phyloP scores from a whole-genome alignment of 192 early-diverging fungal species.

The Coemansia sp. region DNA sequence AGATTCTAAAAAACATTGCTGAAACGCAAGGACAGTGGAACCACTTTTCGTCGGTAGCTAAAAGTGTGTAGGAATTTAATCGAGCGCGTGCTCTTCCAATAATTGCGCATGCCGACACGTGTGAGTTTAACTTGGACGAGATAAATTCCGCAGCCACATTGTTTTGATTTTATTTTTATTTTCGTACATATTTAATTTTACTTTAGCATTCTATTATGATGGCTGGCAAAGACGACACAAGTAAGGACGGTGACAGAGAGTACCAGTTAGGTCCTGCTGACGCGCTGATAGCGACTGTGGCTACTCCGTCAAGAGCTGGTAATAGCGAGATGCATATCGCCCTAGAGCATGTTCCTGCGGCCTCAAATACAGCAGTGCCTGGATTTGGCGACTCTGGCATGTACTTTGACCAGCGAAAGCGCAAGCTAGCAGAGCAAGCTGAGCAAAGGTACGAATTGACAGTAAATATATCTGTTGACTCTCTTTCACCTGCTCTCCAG shows the following conservation, averaged over 20 bases:
- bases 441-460: constrained; percentile 8
- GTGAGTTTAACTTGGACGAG: too few species aligned
- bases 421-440: constrained; percentile 50
- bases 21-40: constrained; percentile 38
- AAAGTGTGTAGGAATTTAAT: constrained; percentile 2
- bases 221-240: not conserved
- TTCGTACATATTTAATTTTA: not conserved
- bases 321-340: not conserved
- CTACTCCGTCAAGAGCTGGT: not conserved
- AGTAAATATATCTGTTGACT: not conserved
- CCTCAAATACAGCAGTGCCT: constrained; percentile 1
- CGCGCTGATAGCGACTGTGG: not conserved
- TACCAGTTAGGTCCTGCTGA: constrained; percentile 15
- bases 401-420: constrained; percentile 48
- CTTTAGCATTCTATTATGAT: not conserved
- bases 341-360: not conserved
- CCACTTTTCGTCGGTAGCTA: constrained; percentile 40
- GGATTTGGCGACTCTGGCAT: constrained; percentile 38
- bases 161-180: not conserved
- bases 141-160: constrained; percentile 15
- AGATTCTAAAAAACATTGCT: constrained; percentile 14
- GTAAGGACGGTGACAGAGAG: not conserved
- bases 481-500: not conserved
- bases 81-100: not conserved
- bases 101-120: not conserved